phyloP scores from a whole-genome alignment of 2,329 filamentous ascomycete species.

The Monilinia laxa region DNA sequence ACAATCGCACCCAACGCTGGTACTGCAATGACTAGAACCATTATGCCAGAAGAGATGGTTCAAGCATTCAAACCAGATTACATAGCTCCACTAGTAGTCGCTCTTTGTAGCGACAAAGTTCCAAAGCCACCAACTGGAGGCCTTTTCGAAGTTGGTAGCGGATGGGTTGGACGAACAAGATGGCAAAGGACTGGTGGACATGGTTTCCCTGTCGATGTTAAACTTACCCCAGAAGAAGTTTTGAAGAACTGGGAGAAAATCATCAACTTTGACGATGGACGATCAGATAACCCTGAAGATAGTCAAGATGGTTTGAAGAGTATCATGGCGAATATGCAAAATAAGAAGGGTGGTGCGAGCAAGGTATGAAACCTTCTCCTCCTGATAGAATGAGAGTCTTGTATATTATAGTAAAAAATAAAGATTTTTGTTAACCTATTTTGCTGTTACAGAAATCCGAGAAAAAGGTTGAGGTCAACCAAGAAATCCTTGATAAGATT shows the following conservation, averaged over 20 bases:
- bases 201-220: conserved; percentile 84
- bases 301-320: conserved; percentile 74
- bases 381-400: conserved; percentile 18
- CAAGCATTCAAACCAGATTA: conserved; percentile 99
- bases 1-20: conserved; percentile 97
- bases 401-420: conserved; percentile 35
- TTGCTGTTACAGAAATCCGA: conserved; percentile 37
- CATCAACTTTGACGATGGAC: conserved; percentile 81
- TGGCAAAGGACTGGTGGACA: conserved; percentile 92
- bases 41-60: conserved; percentile 95
- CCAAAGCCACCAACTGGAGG: conserved; percentile 81
- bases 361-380: conserved; percentile 55
- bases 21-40: conserved; percentile 89
- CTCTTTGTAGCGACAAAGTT: conserved; percentile 81
- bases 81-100: conserved; percentile 87
- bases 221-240: conserved; percentile 82
- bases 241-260: conserved; percentile 74
- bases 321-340: conserved; percentile 79
- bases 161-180: conserved; percentile 87
- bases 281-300: conserved; percentile 82
- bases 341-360: conserved; percentile 58
- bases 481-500: conserved; percentile 72
- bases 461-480: conserved; percentile 46
- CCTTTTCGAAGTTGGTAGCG: conserved; percentile 91
- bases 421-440: conserved; percentile 34